These are phyloP conservation scores for Nakazawaea ambrosiae DNA, from an alignment of 805 yeast species.

Conservation along the genomic window DNA sequence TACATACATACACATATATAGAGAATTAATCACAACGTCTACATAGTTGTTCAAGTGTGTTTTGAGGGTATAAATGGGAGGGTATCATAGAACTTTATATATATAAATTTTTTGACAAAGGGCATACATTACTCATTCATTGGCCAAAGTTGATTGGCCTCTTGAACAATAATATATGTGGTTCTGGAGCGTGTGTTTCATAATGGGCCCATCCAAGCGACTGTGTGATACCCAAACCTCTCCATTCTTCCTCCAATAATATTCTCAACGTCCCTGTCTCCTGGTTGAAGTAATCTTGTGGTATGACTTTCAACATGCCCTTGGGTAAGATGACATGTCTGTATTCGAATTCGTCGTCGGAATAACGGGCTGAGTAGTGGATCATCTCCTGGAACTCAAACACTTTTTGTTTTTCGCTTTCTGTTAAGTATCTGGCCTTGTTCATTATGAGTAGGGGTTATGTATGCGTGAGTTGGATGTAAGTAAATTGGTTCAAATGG, in stretches of 20 bases:
- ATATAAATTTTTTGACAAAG: too few relatives aligned
- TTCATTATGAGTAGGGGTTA: too few relatives aligned
- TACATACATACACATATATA: too few relatives aligned
- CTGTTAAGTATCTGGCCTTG: constrained; percentile 69
- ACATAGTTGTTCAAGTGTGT: too few relatives aligned
- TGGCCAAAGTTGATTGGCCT: constrained; percentile 54
- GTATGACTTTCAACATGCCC: constrained; percentile 89
- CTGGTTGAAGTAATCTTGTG: constrained; percentile 87
- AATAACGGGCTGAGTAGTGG: constrained; percentile 89
- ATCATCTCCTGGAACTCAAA: constrained; percentile 90
- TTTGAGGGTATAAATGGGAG: too few relatives aligned
- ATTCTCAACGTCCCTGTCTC: constrained; percentile 93
- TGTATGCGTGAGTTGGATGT: too few relatives aligned
- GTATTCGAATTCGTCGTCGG: constrained; percentile 88
- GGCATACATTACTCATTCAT: too few relatives aligned
- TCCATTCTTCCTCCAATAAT: constrained; percentile 93
- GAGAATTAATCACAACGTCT: too few relatives aligned
- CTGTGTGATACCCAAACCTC: constrained; percentile 96
- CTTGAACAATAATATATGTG: constrained; percentile 87
- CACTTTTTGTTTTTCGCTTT: constrained; percentile 77
- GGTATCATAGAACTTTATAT: too few relatives aligned
- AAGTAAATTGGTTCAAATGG: too few relatives aligned
- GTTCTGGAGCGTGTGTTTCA: constrained; percentile 97
- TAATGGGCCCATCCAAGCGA: constrained; percentile 97
- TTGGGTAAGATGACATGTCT: constrained; percentile 97